A percentile compares a stretch with the other conserved stretches of the same genome.
These are phyloP conservation scores for Niveomyces coronatus DNA, from an alignment of 2,329 filamentous ascomycete species.

Conservation along the genomic window DNA sequence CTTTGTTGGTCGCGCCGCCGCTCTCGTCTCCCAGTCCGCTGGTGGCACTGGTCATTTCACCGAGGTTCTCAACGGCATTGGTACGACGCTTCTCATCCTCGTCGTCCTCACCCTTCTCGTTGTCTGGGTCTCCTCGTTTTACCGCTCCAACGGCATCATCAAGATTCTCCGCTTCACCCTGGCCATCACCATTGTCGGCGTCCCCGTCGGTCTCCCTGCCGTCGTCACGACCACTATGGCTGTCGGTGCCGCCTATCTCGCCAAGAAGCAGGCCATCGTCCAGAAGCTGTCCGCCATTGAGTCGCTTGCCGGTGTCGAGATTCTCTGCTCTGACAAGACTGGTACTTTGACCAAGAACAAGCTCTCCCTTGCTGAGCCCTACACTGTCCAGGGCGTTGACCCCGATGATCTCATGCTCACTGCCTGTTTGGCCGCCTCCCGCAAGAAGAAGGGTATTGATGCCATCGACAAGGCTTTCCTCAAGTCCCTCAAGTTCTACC, in stretches of 20 bases:
- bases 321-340: constrained; percentile 91
- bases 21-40: constrained; percentile 69
- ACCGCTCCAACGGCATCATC: constrained; percentile 73
- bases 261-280: constrained; percentile 87
- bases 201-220: constrained; percentile 84
- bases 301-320: constrained; percentile 84
- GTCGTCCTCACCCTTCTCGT: constrained; percentile 72
- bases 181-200: constrained; percentile 83
- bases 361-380: constrained; percentile 77
- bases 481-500: constrained; percentile 74
- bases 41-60: constrained; percentile 78
- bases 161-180: constrained; percentile 75
- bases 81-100: constrained; percentile 62
- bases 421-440: constrained; percentile 78
- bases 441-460: constrained; percentile 94
- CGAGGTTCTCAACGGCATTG: constrained; percentile 80
- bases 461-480: constrained; percentile 93
- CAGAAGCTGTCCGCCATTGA: constrained; percentile 89
- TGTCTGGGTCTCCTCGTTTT: constrained; percentile 82
- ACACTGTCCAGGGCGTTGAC: constrained; percentile 71
- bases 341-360: constrained; percentile 93
- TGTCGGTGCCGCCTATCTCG: constrained; percentile 82
- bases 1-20: constrained; percentile 80
- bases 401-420: constrained; percentile 86
- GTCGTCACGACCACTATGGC: constrained; percentile 94